These are phyloP conservation scores for Solanum rostratum DNA, from an alignment of 257 asterid genomes.

Conservation along the genomic window DNA sequence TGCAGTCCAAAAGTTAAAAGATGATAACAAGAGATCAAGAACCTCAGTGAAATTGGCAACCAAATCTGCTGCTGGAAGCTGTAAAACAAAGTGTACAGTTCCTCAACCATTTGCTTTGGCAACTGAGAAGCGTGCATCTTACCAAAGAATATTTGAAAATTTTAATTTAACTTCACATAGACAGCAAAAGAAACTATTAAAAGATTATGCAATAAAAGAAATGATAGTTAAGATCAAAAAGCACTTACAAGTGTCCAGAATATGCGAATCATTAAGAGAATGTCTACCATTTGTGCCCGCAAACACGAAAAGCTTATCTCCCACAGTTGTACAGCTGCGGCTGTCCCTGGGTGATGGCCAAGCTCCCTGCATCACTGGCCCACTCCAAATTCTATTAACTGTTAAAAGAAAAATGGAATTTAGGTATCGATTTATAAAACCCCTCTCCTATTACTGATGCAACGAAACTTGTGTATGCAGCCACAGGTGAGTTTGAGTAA, in stretches of 20 bases:
- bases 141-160: background rate
- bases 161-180: background rate
- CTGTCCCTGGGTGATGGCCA: slow-evolving; percentile 87
- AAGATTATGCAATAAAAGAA: background rate
- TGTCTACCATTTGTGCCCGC: slow-evolving; percentile 91
- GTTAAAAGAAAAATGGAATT: background rate
- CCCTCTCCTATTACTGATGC: background rate
- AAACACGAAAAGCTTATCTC: slow-evolving; percentile 69
- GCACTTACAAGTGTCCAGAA: slow-evolving; percentile 73
- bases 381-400: slow-evolving; percentile 72
- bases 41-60: slow-evolving; percentile 24
- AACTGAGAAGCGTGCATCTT: slow-evolving; percentile 66
- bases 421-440: background rate
- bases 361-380: slow-evolving; percentile 49
- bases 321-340: slow-evolving; percentile 87
- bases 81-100: slow-evolving; percentile 57
- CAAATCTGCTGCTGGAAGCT: slow-evolving; percentile 35
- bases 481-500: background rate
- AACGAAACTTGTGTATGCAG: background rate
- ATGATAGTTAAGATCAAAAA: background rate
- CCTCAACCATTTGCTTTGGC: slow-evolving; percentile 89
- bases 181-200: too few species aligned
- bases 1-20: slow-evolving; percentile 18
- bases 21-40: slow-evolving; percentile 24
- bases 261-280: slow-evolving; percentile 72